Evolutionary conservation across 495 filamentous ascomycete genomes (phyloP), one percentile per base, ranked within the genome.

Genomic region (Aspergillus avenaceus): DNA sequence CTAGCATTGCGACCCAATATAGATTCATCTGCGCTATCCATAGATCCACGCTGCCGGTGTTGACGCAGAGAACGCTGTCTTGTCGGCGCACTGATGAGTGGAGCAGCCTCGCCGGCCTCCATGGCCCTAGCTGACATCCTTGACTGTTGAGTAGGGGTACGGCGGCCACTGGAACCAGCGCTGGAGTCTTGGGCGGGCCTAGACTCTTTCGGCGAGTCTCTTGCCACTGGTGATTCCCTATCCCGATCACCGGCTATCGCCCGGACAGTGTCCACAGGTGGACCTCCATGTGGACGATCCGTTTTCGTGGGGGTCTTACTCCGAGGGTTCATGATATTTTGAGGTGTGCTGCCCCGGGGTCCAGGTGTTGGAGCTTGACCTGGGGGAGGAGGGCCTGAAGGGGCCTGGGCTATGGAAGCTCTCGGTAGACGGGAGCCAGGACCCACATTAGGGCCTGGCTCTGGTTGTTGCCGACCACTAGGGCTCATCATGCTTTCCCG

Each of bases 291-390:
- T 8, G 64, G 66, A 48, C 76, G 74, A 53, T 63, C 73, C 53
- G 62, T 72, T 58, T 73, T 81, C 7, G 82, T 80, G 1, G 83
- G 82, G 0, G 82, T 84, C 55, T 80, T 84, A 60, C 77, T 84
- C 55, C 81, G 66, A 18, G 76, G 66, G 16, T 73, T 74, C 50
- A 57, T 48, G 37, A 38, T 51, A 27, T 61, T 50, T 21, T 65
- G 69, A 9, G 76, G 64, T 6, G 63, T 60, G 18, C 66, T 69
- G 21, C 72, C 55, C 42, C 84, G 74, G 23, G 89, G 89, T 22
- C 84, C 82, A 14, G 91, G 90, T 22, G 84, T 84, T 0, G 91
- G 91, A 14, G 91, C 83, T 67, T 95, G 90, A 28, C 90, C 88
- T 29, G 85, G 85, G 18, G 91, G 92, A 31, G 91, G 89, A 37